These are phyloP conservation scores for Acorus gramineus DNA, from an alignment of 106 monocot species.

Conservation along the genomic window DNA sequence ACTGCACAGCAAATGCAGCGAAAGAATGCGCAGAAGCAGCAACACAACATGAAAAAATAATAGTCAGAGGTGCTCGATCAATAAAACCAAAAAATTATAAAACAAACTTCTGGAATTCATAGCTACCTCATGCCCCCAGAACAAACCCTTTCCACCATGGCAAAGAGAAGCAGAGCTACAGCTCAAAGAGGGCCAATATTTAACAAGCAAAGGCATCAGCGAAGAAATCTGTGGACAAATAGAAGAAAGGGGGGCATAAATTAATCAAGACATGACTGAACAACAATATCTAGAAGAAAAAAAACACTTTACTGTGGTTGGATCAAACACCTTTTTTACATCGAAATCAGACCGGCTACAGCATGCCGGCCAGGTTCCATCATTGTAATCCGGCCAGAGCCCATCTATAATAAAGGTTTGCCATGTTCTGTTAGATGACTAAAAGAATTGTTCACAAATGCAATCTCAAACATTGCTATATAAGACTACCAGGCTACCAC, in stretches of 20 bases:
- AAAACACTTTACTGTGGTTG: neutral
- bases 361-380: conserved; percentile 91
- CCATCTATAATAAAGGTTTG: conserved; percentile 58
- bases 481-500: no score
- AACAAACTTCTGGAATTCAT: neutral
- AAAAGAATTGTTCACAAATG: no score
- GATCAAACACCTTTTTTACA: conserved; percentile 45
- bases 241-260: neutral
- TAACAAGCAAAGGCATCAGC: conserved; percentile 46
- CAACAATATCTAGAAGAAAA: neutral
- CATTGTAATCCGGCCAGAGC: conserved; percentile 88
- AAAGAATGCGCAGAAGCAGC: conserved; percentile 13
- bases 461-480: no score
- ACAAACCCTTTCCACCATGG: conserved; percentile 68
- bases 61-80: neutral
- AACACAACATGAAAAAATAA: conserved; percentile 14
- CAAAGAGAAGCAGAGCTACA: conserved; percentile 64
- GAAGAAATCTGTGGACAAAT: conserved; percentile 39
- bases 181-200: conserved; percentile 88
- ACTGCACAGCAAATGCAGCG: conserved; percentile 35
- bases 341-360: conserved; percentile 50
- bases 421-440: neutral
- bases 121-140: conserved; percentile 97
- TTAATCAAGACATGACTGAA: neutral
- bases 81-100: neutral